These are phyloP conservation scores for Biscogniauxia sp. DNA, from an alignment of 2,329 filamentous ascomycete species.

Conservation along the genomic window DNA sequence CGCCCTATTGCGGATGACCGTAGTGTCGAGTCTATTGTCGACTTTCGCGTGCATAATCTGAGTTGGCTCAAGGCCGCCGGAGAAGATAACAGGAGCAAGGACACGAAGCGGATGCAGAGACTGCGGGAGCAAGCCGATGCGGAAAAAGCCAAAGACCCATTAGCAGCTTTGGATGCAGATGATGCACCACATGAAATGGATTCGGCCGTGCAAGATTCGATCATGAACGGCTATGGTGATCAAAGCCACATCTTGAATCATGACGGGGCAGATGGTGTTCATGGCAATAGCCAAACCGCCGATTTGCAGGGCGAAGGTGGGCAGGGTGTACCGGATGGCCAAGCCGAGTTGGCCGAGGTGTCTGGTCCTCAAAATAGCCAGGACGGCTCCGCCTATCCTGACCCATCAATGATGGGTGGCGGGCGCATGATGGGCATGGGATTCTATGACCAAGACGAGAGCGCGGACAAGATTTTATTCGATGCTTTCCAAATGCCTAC, in stretches of 20 bases:
- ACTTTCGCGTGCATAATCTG: slow-evolving; percentile 87
- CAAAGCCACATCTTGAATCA: slow-evolving; percentile 35
- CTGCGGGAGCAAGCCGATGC: slow-evolving; percentile 55
- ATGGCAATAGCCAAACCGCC: slow-evolving; percentile 14
- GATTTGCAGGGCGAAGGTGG: slow-evolving; percentile 14
- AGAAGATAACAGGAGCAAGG: slow-evolving; percentile 55
- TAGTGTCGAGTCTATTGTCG: slow-evolving; percentile 85
- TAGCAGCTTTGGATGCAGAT: slow-evolving; percentile 27
- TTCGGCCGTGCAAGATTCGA: slow-evolving; percentile 30
- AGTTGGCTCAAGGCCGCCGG: slow-evolving; percentile 69
- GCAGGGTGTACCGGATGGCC: slow-evolving; percentile 21
- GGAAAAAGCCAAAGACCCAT: slow-evolving; percentile 51
- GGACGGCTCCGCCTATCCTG: slow-evolving; percentile 28
- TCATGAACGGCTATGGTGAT: slow-evolving; percentile 33
- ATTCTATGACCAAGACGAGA: slow-evolving; percentile 59
- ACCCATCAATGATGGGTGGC: slow-evolving; percentile 38
- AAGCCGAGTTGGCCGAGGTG: slow-evolving; percentile 30
- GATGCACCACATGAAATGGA: slow-evolving; percentile 31
- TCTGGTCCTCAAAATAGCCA: slow-evolving; percentile 30
- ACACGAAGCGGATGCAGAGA: slow-evolving; percentile 56
- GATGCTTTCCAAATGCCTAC: slow-evolving; percentile 56
- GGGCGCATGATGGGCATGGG: slow-evolving; percentile 56
- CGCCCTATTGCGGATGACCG: slow-evolving; percentile 85
- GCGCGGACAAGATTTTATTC: slow-evolving; percentile 57
- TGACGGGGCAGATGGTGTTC: slow-evolving; percentile 9